Percentiles rank a stretch among this genome's conserved stretches.
Evolutionary conservation across 2,329 filamentous ascomycete genomes (phyloP).

Genomic region (Botrytis paeoniae): DNA sequence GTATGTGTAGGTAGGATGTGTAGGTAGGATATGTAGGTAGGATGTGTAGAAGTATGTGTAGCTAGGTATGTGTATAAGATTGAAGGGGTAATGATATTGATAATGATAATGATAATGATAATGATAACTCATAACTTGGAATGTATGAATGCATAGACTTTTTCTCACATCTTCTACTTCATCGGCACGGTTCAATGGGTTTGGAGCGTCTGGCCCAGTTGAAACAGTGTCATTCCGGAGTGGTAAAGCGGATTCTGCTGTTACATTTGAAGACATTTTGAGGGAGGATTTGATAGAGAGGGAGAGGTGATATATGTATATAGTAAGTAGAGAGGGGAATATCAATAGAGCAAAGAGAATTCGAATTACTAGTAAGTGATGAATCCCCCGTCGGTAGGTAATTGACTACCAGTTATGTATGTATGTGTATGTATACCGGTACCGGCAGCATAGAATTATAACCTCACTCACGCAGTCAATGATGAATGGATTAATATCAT

Average conservation of each 20-base stretch:
- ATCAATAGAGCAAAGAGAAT: not conserved
- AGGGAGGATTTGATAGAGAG: not conserved
- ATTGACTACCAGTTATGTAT: no score
- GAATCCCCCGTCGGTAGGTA: no score
- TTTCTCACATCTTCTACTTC: constrained; percentile 48
- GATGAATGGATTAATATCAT: not conserved
- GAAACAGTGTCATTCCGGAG: constrained; percentile 18
- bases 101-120: not conserved
- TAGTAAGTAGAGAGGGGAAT: no score
- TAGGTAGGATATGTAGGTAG: not conserved
- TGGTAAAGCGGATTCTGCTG: constrained; percentile 6
- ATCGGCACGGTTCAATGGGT: constrained; percentile 40
- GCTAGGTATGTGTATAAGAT: not conserved
- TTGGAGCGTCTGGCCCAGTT: not conserved
- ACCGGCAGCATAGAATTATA: not conserved
- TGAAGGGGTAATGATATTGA: not conserved
- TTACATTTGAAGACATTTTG: constrained; percentile 9
- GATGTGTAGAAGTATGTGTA: no score
- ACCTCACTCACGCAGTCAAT: not conserved
- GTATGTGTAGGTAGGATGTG: not conserved
- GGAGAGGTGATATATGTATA: not conserved
- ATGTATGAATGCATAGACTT: not conserved
- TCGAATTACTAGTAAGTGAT: no score
- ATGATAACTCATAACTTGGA: not conserved
- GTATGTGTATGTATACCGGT: not conserved